These are phyloP conservation scores for Helichrysum umbraculigerum DNA, from an alignment of 129 eudicot species.

Conservation along the genomic window DNA sequence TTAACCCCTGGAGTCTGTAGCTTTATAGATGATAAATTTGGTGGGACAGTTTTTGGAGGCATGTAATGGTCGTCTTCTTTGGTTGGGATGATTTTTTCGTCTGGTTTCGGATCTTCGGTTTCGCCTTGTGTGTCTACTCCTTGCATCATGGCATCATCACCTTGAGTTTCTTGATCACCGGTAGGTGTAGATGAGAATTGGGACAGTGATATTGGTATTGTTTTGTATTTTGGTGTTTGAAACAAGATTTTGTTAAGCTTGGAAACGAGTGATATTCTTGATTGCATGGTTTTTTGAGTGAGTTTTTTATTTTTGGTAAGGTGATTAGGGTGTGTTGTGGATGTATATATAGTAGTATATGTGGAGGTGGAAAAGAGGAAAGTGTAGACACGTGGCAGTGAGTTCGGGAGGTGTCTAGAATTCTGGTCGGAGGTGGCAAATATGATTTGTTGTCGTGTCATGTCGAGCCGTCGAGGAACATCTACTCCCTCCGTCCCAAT, in stretches of 20 bases:
- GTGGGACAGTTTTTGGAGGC: conserved; percentile 36
- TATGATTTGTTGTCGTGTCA: background rate
- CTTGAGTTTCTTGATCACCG: background rate
- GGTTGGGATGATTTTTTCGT: conserved; percentile 15
- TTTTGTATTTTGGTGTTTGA: conserved; percentile 7
- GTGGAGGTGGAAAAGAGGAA: background rate
- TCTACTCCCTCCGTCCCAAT: no score
- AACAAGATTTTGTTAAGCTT: conserved; percentile 22
- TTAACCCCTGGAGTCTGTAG: conserved; percentile 47
- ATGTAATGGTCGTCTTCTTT: conserved; percentile 37
- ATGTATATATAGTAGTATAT: no score
- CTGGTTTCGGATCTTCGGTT: conserved; percentile 21
- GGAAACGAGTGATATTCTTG: conserved; percentile 33
- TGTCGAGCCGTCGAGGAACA: background rate
- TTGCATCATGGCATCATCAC: conserved; percentile 40
- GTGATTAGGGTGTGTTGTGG: background rate
- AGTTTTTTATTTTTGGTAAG: background rate
- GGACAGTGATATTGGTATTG: background rate
- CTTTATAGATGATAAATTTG: conserved; percentile 41
- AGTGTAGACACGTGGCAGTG: conserved; percentile 9
- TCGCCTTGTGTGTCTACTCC: conserved; percentile 38
- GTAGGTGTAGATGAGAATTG: background rate
- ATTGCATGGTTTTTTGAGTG: conserved; percentile 36
- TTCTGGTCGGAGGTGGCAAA: background rate
- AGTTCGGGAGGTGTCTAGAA: conserved; percentile 26